Base-by-base conservation (phyloP, 192 early-diverging fungal genomes). In the Coemansia sp. region DNA sequence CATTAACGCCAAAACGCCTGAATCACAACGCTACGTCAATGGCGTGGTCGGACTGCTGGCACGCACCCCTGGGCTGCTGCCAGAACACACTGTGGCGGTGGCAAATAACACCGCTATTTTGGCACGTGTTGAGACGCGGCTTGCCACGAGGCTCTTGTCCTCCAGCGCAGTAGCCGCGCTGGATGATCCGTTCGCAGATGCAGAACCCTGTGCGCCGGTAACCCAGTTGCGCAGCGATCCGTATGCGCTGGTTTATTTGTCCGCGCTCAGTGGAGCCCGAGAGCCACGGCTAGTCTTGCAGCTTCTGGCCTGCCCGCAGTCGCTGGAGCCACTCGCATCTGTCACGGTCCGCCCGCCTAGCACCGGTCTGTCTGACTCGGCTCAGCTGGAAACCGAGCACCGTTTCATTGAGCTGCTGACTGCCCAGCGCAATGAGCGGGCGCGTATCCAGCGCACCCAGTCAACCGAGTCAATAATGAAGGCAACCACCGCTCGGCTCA, bases 361-460 rank as follows among this genome's bases (percentile, higher is more conserved):
- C n/a, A n/a, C n/a, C n/a, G n/a, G n/a, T n/a, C n/a, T n/a, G n/a
- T n/a, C n/a, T n/a, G n/a, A n/a, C n/a, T 29, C 18, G 14, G 26
- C 8, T 21, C 27, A 5, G 19, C 34, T 60, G 23, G 29, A 22
- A 8, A 29, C 13, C 19, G 72, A 76, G 22, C 51, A 51, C 36
- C 47, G 35, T 10, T 68, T 68, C 38, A 54, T 76, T n/a, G 32
- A 30, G 33, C 53, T 40, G 19, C 53, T 76, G 17, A 58, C 60
- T 2, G 19, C 17, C 31, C 46, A 52, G 36, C 23, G 33, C 33
- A 53, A 40, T 35, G 70, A 60, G 29, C 49, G 51, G 25, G 56
- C 55, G n/a, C 70, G 56, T 15, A 56, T 73, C 29, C 59, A 66
- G 47, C 63, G 70, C 37, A 55, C 70, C 8, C 32, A 63, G 27